Evolutionary conservation across 2,329 filamentous ascomycete genomes (phyloP), one percentile per base, ranked within the genome.

Genomic region (Claviceps sp.): DNA sequence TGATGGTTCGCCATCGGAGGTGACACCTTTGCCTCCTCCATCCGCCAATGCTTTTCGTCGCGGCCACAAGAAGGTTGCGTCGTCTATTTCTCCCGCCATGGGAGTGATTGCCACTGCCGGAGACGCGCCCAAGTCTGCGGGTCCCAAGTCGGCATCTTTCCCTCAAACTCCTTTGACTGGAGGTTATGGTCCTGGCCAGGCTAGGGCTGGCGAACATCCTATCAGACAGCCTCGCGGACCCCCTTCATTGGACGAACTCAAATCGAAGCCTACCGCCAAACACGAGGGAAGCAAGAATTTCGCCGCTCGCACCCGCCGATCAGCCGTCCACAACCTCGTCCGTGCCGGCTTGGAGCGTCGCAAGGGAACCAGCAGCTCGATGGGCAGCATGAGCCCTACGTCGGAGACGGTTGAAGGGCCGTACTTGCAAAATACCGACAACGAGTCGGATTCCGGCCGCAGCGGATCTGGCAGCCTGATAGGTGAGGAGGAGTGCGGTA

Each of bases 251-350:
- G 93, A 98, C 59, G 93, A 98, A 71, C 81, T 98, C 54, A 80
- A 85, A 62, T 78, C 84, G 20, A 93, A 90, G 70, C 93, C 93
- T 1, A 97, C 91, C 8, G 83, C 88, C 58, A 95, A 89, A 71
- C 81, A 91, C 57, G 91, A 97, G 67, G 93, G 91, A 23, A 96
- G 91, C 81, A 84, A 96, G 80, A 98, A 98, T 73, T 98, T 98
- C 70, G 86, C 86, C 11, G 83, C 89, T 52, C 89, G 93, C 55
- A 90, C 94, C 62, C 88, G 93, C 54, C 88, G 91, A 57, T 89
- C 86, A 60, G 93, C 93, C 26, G 83, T 98, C 45, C 83, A 90
- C 72, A 96, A 89, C 64, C 79, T 98, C 48, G 87, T 96, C 55
- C 86, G 87, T 57, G 91, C 91, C 50, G 90, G 91, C 16, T 78